Conservation (phyloP, 1,284 basidiomycete genomes). For the Xerocomus amazonicus region DNA sequence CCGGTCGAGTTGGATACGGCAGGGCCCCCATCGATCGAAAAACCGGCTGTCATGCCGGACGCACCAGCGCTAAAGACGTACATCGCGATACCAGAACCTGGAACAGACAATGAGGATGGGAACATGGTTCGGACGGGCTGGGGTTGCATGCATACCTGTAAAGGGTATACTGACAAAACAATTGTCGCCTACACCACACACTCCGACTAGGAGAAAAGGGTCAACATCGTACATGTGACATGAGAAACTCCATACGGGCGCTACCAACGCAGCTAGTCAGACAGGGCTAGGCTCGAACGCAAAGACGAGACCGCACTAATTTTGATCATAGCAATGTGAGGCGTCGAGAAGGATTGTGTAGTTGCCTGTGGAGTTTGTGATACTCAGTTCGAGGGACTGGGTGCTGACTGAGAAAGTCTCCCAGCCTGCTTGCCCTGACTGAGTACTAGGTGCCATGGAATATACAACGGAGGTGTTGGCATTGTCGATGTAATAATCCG, state of each 20-base stretch:
- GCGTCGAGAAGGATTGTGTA: constrained; percentile 16
- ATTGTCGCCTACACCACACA: constrained; percentile 13
- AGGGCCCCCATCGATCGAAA: constrained; percentile 16
- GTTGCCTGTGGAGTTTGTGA: constrained; percentile 24
- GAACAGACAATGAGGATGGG: neutral
- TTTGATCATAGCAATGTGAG: constrained; percentile 22
- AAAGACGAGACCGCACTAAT: constrained; percentile 20
- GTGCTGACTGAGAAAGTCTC: constrained; percentile 9
- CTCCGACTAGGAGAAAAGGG: constrained; percentile 13
- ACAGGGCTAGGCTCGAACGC: neutral
- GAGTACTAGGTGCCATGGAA: constrained; percentile 15
- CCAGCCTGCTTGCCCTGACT: constrained; percentile 12
- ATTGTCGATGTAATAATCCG: constrained; percentile 25
- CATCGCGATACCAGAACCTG: constrained; percentile 26
- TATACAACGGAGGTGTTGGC: constrained; percentile 20
- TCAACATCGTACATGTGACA: neutral
- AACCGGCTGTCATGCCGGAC: constrained; percentile 22
- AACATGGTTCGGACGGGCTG: too few relatives aligned
- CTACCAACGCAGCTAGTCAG: constrained; percentile 10
- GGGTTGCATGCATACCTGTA: constrained; percentile 9
- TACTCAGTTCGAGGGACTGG: constrained; percentile 1
- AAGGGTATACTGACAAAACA: constrained; percentile 25
- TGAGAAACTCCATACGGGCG: constrained; percentile 13
- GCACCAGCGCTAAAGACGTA: constrained; percentile 27
- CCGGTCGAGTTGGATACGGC: constrained; percentile 3